These are phyloP conservation scores for Orbilia quercus DNA, from an alignment of 2,329 filamentous ascomycete genomes.

Conservation along the genomic window DNA sequence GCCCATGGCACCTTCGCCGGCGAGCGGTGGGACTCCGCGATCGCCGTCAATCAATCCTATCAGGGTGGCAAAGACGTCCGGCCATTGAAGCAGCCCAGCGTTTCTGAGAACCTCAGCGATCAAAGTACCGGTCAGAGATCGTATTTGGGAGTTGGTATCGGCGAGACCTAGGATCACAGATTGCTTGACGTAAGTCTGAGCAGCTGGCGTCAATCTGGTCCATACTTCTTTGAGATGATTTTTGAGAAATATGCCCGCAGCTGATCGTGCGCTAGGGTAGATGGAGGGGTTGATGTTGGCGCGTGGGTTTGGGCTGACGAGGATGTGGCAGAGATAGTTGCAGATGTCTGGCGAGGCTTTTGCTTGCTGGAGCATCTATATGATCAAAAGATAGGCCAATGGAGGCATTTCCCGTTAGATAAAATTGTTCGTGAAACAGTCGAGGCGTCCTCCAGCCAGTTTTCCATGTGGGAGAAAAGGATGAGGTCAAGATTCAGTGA, in stretches of 20 bases:
- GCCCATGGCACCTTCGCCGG: conserved; percentile 92
- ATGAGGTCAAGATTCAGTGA: conserved; percentile 32
- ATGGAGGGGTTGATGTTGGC: conserved; percentile 67
- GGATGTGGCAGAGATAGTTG: conserved; percentile 94
- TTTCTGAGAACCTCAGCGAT: conserved; percentile 89
- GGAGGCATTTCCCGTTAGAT: conserved; percentile 56
- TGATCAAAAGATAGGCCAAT: conserved; percentile 45
- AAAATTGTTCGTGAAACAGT: conserved; percentile 42
- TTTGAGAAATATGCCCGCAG: conserved; percentile 93
- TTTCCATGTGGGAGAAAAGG: conserved; percentile 40
- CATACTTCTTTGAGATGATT: conserved; percentile 85
- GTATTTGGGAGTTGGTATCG: conserved; percentile 83
- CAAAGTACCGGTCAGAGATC: conserved; percentile 89
- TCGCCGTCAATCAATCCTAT: conserved; percentile 72
- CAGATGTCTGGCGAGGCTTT: conserved; percentile 91
- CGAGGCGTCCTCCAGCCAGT: conserved; percentile 40
- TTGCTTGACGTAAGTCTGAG: conserved; percentile 80
- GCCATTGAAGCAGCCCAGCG: conserved; percentile 89
- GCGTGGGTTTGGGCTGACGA: conserved; percentile 74
- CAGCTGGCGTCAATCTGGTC: conserved; percentile 78
- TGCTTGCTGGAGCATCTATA: conserved; percentile 90
- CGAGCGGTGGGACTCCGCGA: conserved; percentile 74
- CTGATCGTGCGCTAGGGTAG: conserved; percentile 78
- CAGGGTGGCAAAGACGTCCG: conserved; percentile 85
- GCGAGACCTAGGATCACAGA: conserved; percentile 82